A percentile compares a stretch with the other conserved stretches of the same genome.
phyloP scores from a whole-genome alignment of 441 rosid species.

The Pelargonium myrrhifolium region DNA sequence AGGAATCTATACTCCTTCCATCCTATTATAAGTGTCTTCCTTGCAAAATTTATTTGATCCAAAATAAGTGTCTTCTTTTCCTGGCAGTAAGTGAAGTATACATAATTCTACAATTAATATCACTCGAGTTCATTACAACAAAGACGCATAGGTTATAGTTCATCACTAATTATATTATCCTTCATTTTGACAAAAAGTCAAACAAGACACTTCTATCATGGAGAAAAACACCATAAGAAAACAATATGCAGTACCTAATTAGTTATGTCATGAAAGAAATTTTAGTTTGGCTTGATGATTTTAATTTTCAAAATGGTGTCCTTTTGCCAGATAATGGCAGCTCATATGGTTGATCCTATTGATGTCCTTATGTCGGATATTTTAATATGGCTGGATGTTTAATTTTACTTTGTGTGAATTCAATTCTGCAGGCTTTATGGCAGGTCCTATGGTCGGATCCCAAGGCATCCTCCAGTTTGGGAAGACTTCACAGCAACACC shows the following conservation, averaged over 20 bases:
- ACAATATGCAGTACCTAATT: conserved; percentile 4
- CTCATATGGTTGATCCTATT: background rate
- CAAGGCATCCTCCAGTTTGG: conserved; percentile 34
- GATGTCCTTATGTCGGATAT: background rate
- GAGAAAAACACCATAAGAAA: background rate
- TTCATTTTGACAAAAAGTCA: too few relatives aligned
- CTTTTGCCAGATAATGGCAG: conserved; percentile 3
- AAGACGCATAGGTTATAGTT: too few relatives aligned
- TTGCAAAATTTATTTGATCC: too few relatives aligned
- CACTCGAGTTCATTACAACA: too few relatives aligned
- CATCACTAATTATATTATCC: too few relatives aligned
- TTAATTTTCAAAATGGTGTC: conserved; percentile 5
- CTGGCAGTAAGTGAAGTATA: too few relatives aligned
- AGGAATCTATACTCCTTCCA: conserved; percentile 1
- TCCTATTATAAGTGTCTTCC: too few relatives aligned
- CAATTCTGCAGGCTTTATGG: conserved; percentile 71
- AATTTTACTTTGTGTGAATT: background rate
- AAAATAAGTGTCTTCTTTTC: too few relatives aligned
- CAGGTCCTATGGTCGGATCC: conserved; percentile 87
- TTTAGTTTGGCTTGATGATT: conserved; percentile 6
- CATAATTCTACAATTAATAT: too few relatives aligned
- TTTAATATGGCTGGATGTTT: background rate
- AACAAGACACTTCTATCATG: too few relatives aligned
- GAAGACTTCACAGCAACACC: conserved; percentile 34
- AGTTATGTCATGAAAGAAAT: conserved; percentile 5